phyloP scores from a whole-genome alignment of 2,329 filamentous ascomycete genomes.

The Venturia asperata region DNA sequence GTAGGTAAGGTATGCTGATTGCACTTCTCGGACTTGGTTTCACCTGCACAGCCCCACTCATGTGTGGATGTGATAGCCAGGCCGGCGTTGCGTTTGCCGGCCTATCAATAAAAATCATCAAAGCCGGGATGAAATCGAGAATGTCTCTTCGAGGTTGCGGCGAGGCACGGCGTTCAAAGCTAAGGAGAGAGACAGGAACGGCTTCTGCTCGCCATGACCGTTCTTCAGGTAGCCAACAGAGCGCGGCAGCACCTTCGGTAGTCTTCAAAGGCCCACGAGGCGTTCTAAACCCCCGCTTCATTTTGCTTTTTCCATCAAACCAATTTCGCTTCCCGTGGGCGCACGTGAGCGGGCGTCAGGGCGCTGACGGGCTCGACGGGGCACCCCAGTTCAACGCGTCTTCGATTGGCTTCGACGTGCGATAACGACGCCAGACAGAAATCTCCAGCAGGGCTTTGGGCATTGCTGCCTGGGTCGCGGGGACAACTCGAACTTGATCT shows the following conservation, averaged over 20 bases:
- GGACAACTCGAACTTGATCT: background rate
- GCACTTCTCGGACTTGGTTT: no score
- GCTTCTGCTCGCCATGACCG: background rate
- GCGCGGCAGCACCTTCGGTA: background rate
- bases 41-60: background rate
- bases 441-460: background rate
- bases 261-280: background rate
- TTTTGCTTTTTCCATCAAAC: background rate
- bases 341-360: background rate
- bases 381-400: background rate
- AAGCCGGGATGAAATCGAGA: no score
- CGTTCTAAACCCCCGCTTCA: background rate
- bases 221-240: background rate
- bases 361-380: background rate
- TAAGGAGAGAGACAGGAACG: background rate
- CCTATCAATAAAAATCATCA: no score
- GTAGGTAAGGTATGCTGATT: no score
- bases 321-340: background rate
- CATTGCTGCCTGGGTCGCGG: slow-evolving; percentile 1
- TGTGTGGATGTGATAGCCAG: background rate
- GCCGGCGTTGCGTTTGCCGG: background rate
- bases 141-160: no score
- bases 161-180: background rate
- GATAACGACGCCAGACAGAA: slow-evolving; percentile 1
- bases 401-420: background rate